Base-by-base conservation (phyloP, 1,284 basidiomycete genomes). In the Agroathelia rolfsii region DNA sequence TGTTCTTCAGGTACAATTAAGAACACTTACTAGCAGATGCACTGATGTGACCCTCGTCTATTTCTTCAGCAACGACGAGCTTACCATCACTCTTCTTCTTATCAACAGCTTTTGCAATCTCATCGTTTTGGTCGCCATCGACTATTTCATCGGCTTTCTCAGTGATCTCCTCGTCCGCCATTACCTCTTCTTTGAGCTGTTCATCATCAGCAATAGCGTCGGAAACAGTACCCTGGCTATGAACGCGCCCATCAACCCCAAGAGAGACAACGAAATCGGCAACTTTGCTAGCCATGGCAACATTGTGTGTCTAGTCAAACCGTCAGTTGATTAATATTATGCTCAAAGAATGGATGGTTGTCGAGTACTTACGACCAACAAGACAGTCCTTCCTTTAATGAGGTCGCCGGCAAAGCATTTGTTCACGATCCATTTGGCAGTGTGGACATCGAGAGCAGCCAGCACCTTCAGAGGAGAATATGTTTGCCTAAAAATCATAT, bases 261-360 rank as follows among this genome's bases (percentile, higher is more conserved):
- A 87, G 49, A 3, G 68, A 67, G 15, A 84, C 66, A 9, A 79
- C 66, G 49, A 69, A 78, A 28, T 72, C 64, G 8, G 80, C 75
- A 16, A 81, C 58, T 2, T 76, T 70, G 14, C 64, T 64, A n/a
- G 66, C 64, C 49, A 85, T 66, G 3, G 71, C 69, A 16, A 82
- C 64, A 44, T 86, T 82, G 52, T 86, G 82, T 0, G 81, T 84
- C 72, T 76, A 28, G 35, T 1, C 30, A 1, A 24, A 37, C 6
- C 21, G 34, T 27, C 6, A 40, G 30, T 9, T 35, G 6, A 34
- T 29, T 24, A 16, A 7, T 37, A 29, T 11, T 15, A 9, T 14
- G 5, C 18, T 32, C 17, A 19, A 14, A n/a, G n/a, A n/a, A n/a
- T n/a, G 43, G 26, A 27, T 5, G 20, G 20, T 10, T 11, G 13